A percentile compares a stretch with the other conserved stretches of the same genome.
phyloP scores from a whole-genome alignment of 257 asterid genomes.

The Apocynum venetum region DNA sequence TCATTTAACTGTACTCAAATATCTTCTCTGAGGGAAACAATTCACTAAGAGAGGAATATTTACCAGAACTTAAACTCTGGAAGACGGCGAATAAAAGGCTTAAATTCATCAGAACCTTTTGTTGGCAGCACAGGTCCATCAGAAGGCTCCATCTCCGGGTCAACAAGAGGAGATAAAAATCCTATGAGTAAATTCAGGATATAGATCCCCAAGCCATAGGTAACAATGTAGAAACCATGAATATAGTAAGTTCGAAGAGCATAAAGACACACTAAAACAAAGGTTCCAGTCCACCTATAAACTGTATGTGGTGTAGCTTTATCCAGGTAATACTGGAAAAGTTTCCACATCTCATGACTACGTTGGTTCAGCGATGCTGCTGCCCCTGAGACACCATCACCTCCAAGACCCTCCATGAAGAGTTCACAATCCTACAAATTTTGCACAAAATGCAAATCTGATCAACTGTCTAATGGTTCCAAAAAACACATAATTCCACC shows the following conservation, averaged over 20 bases:
- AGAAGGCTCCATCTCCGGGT: slow-evolving; percentile 70
- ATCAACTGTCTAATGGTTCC: not conserved
- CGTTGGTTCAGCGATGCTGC: slow-evolving; percentile 70
- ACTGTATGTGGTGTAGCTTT: slow-evolving; percentile 83
- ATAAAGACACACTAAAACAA: slow-evolving; percentile 43
- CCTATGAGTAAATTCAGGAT: slow-evolving; percentile 87
- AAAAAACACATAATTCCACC: not conserved
- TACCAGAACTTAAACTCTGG: slow-evolving; percentile 98
- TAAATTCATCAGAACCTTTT: slow-evolving; percentile 95
- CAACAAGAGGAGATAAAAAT: slow-evolving; percentile 94
- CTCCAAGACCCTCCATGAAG: slow-evolving; percentile 49
- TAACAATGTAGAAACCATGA: slow-evolving; percentile 85
- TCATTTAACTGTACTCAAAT: not conserved
- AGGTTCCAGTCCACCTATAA: slow-evolving; percentile 85
- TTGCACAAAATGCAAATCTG: not conserved
- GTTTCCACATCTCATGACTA: slow-evolving; percentile 61
- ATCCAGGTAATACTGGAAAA: slow-evolving; percentile 80
- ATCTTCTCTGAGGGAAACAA: not conserved
- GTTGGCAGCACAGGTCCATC: slow-evolving; percentile 89
- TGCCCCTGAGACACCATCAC: slow-evolving; percentile 44
- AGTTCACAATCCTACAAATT: slow-evolving; percentile 24
- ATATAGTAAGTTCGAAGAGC: slow-evolving; percentile 70
- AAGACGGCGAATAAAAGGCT: slow-evolving; percentile 96
- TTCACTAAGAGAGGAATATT: slow-evolving; percentile 5
- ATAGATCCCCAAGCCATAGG: slow-evolving; percentile 90